phyloP scores from a whole-genome alignment of 331 rosid species.

The Pyrus hybrid region DNA sequence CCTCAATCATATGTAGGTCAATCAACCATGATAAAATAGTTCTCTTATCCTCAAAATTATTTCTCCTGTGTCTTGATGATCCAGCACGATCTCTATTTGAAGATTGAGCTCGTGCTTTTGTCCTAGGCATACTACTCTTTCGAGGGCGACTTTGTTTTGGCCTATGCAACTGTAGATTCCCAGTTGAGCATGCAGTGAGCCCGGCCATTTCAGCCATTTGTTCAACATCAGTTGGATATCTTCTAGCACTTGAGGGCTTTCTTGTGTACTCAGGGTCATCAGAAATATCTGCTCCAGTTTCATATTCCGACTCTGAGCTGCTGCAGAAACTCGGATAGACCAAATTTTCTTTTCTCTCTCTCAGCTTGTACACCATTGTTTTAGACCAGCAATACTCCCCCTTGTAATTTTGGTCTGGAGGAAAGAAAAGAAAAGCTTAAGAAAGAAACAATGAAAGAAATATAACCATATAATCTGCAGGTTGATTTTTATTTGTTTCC shows the following conservation, averaged over 20 bases:
- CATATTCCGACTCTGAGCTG: neutral
- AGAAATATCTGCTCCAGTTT: slow-evolving; percentile 2
- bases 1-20: neutral
- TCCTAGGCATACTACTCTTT: neutral
- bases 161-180: neutral
- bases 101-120: neutral
- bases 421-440: neutral
- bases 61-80: too few relatives aligned
- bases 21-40: slow-evolving; percentile 19
- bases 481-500: neutral
- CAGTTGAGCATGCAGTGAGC: neutral
- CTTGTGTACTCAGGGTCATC: slow-evolving; percentile 10
- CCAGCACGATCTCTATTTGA: neutral
- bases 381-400: neutral
- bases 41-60: neutral
- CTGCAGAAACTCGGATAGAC: neutral
- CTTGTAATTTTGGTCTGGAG: neutral
- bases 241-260: neutral
- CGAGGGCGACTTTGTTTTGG: neutral
- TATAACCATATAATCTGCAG: neutral
- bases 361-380: slow-evolving; percentile 13
- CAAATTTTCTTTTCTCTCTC: slow-evolving; percentile 6
- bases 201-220: neutral
- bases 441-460: neutral
- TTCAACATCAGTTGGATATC: neutral